Base-by-base conservation (phyloP, 139 green algal genomes). In the Asterochloris sp. region DNA sequence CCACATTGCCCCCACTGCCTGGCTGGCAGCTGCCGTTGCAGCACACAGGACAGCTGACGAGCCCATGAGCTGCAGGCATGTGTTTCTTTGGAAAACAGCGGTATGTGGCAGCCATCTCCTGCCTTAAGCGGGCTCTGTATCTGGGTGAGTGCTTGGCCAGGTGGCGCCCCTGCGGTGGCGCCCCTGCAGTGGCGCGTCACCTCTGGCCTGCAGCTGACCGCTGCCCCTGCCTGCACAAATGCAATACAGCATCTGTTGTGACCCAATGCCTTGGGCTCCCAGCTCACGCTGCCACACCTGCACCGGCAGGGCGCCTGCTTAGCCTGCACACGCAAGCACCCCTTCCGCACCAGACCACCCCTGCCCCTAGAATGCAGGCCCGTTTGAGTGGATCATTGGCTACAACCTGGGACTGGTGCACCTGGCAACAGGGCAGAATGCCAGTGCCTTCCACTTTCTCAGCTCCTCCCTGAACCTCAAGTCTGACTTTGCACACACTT, bases 61-160 rank as follows among this genome's bases (percentile, higher is more conserved):
- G n/a, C 10, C 38, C 23, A 23, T 60, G 12, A 16, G 19, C 13
- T 80, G 78, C 78, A 82, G 78, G 93, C 67, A 94, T 95, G 92
- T 95, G 92, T 87, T 97, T 97, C 82, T 95, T 95, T 80, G 91
- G 91, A 19, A 95, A 97, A 83, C 92, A 94, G 85, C 83, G 87
- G 12, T 94, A 92, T 90, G 92, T 96, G 69, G 91, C 91, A 11
- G 88, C 91, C n/a, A 92, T 94, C 27, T 88, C 91, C 16, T 96
- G 92, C 87, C 85, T 96, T 10, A 96, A 94, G 88, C 86, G 88
- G 26, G 93, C 93, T 12, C 82, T 93, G 24, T 95, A 94, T 86
- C 84, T 97, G 63, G 93, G 90, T 47, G 21, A 27, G 76, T 61
- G 17, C 21, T 67, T 54, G 38, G 38, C 38, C 38, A 54, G 38